These are phyloP conservation scores for Lycium barbarum DNA, from an alignment of 257 asterid genomes.

Conservation along the genomic window DNA sequence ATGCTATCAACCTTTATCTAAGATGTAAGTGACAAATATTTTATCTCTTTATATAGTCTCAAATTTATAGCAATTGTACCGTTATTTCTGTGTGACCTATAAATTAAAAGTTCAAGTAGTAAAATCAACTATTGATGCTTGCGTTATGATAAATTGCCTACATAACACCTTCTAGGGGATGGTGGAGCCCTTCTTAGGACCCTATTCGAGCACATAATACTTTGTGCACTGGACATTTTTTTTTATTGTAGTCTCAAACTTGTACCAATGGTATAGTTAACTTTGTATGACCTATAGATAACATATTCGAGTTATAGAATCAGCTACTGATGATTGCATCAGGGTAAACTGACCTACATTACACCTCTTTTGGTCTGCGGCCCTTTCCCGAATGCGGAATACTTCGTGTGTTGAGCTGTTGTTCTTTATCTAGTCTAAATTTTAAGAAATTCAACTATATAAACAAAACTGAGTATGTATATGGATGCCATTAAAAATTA, in stretches of 20 bases:
- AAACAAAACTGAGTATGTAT: too few relatives aligned
- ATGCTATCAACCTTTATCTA: slow-evolving; percentile 92
- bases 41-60: neutral
- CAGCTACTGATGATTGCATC: neutral
- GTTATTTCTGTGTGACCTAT: neutral
- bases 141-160: neutral
- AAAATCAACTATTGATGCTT: neutral
- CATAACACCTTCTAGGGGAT: too few relatives aligned
- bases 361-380: neutral
- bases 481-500: too few relatives aligned
- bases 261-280: too few relatives aligned
- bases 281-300: too few relatives aligned
- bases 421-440: neutral
- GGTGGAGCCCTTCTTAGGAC: too few relatives aligned
- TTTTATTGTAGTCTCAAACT: too few relatives aligned
- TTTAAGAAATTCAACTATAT: neutral
- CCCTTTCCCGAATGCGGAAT: neutral
- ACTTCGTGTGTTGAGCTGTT: neutral
- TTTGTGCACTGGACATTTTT: too few relatives aligned
- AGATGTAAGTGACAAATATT: slow-evolving; percentile 57
- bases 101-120: neutral
- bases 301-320: too few relatives aligned
- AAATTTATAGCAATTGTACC: neutral
- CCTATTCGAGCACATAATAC: too few relatives aligned
- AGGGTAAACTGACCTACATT: neutral